A percentile compares a stretch with the other conserved stretches of the same genome.
These are phyloP conservation scores for Ligustrum vulgare DNA, from an alignment of 257 asterid species.

Conservation along the genomic window DNA sequence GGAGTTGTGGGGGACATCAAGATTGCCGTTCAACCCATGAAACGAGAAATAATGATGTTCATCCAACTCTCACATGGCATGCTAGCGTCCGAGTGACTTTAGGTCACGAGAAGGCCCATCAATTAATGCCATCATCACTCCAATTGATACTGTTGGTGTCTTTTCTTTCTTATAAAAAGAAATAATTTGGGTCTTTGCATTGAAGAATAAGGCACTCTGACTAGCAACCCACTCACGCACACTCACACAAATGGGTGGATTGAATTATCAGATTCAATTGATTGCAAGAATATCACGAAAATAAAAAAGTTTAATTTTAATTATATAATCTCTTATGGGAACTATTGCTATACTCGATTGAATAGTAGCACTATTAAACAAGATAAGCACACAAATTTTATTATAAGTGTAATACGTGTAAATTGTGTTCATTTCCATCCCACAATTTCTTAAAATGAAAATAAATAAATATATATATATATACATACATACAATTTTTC, in stretches of 20 bases:
- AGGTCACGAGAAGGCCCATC: constrained; percentile 6
- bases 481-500: too few species aligned
- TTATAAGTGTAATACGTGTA: too few species aligned
- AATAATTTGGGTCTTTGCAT: neutral
- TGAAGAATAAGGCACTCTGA: neutral
- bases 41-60: neutral
- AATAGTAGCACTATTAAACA: neutral
- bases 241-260: neutral
- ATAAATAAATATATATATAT: too few species aligned
- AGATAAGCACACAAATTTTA: too few species aligned
- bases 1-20: too few species aligned
- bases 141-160: neutral
- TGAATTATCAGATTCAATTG: neutral
- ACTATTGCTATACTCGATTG: too few species aligned
- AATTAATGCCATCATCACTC: neutral
- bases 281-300: neutral
- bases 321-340: neutral
- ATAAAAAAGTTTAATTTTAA: too few species aligned
- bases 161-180: neutral
- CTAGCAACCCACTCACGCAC: neutral
- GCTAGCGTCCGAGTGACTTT: neutral
- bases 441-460: too few species aligned
- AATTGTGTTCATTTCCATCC: too few species aligned
- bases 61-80: constrained; percentile 18
- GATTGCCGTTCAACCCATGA: too few species aligned